phyloP scores from a whole-genome alignment of 1,284 basidiomycete genomes.

The Heliocybe sulcata region DNA sequence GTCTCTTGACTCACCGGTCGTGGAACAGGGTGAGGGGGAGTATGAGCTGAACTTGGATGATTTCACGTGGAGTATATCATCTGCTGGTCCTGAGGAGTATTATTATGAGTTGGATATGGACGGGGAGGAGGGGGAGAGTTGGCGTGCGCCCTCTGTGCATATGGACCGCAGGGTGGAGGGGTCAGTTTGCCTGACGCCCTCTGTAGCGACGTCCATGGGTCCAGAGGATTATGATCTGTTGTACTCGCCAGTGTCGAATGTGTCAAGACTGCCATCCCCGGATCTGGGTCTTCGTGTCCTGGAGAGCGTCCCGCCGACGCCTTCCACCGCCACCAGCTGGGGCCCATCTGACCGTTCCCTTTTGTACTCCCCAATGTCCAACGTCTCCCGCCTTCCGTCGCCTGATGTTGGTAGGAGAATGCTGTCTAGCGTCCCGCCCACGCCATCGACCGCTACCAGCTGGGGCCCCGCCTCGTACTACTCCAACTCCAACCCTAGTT shows the following conservation, averaged over 20 bases:
- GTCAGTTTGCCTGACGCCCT: slow-evolving; percentile 53
- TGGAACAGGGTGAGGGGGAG: slow-evolving; percentile 22
- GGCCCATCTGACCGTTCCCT: slow-evolving; percentile 32
- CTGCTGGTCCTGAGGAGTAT: slow-evolving; percentile 36
- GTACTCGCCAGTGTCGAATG: slow-evolving; percentile 18
- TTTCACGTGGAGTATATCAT: slow-evolving; percentile 64
- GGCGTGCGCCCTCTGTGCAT: slow-evolving; percentile 42
- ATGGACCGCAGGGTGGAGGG: slow-evolving; percentile 45
- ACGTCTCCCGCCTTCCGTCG: slow-evolving; percentile 30
- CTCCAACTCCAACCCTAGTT: slow-evolving; percentile 29
- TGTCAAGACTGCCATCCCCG: slow-evolving; percentile 26
- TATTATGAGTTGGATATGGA: background rate
- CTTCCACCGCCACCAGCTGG: slow-evolving; percentile 34
- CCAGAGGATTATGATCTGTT: slow-evolving; percentile 23
- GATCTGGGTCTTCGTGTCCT: slow-evolving; percentile 23
- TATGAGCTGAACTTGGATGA: slow-evolving; percentile 50
- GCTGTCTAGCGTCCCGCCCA: slow-evolving; percentile 13
- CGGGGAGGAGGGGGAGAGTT: background rate
- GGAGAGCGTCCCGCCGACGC: slow-evolving; percentile 16
- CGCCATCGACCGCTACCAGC: slow-evolving; percentile 30
- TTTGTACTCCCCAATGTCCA: slow-evolving; percentile 18
- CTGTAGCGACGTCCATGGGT: slow-evolving; percentile 33
- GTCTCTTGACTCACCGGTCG: slow-evolving; percentile 26
- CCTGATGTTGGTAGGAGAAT: slow-evolving; percentile 14
- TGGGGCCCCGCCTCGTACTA: slow-evolving; percentile 37